phyloP scores from a whole-genome alignment of 1,284 basidiomycete species.

The Meripilus lineatus region DNA sequence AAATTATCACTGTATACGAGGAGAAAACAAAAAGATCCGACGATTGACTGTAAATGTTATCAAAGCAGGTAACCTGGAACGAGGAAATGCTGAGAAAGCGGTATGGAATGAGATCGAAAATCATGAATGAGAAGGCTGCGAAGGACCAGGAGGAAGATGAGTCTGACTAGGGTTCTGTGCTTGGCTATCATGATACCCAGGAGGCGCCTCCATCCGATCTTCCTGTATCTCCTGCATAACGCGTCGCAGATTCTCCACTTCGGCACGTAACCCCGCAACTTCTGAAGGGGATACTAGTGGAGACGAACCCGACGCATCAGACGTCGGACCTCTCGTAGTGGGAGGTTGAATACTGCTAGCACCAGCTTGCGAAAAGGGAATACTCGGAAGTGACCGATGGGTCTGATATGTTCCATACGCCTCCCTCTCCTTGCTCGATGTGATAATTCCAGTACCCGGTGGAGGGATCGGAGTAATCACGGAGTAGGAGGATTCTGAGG shows the following conservation, averaged over 20 bases:
- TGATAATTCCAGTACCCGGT: background rate
- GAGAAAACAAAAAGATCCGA: no score
- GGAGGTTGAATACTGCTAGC: background rate
- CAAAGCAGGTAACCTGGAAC: no score
- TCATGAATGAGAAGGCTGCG: background rate
- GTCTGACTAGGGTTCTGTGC: background rate
- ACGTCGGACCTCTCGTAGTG: background rate
- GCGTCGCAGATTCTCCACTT: conserved; percentile 2
- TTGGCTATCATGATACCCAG: no score
- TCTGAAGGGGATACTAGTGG: background rate
- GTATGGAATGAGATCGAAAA: background rate
- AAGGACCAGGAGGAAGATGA: background rate
- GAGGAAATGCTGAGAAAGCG: no score
- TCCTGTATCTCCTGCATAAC: background rate
- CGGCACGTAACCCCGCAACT: background rate
- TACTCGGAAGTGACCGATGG: no score
- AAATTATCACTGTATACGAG: no score
- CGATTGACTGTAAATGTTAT: no score
- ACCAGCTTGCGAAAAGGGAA: background rate
- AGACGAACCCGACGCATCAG: background rate
- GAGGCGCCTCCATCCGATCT: background rate
- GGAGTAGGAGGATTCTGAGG: background rate
- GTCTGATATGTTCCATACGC: no score
- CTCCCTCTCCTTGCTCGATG: background rate
- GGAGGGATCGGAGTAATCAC: no score